These are phyloP conservation scores for Catunica adiposa DNA, from an alignment of 2,329 filamentous ascomycete species.

Conservation along the genomic window DNA sequence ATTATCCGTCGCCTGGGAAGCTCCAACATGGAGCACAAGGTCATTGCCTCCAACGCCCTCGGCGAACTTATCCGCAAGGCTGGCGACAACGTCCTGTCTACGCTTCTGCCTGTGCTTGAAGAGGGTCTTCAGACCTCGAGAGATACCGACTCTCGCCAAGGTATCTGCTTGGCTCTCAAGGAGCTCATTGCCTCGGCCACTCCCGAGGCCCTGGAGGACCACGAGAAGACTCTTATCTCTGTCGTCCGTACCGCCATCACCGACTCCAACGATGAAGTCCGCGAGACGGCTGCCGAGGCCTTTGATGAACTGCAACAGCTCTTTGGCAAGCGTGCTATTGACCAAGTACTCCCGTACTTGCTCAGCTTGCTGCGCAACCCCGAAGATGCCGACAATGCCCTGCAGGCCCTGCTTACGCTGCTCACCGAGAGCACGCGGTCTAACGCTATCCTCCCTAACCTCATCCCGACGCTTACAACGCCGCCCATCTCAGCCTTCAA, in stretches of 20 bases:
- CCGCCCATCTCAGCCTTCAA: slow-evolving; percentile 90
- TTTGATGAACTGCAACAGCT: slow-evolving; percentile 92
- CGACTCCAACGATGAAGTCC: slow-evolving; percentile 74
- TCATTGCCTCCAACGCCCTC: slow-evolving; percentile 92
- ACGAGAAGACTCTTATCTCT: slow-evolving; percentile 87
- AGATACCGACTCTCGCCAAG: slow-evolving; percentile 85
- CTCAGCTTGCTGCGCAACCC: slow-evolving; percentile 78
- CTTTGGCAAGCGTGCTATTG: slow-evolving; percentile 82
- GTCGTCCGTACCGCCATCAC: slow-evolving; percentile 86
- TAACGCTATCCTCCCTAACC: slow-evolving; percentile 90
- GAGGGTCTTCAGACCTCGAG: slow-evolving; percentile 76
- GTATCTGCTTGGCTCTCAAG: slow-evolving; percentile 88
- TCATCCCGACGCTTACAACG: slow-evolving; percentile 81
- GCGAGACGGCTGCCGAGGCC: slow-evolving; percentile 90
- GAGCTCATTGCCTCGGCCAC: slow-evolving; percentile 85
- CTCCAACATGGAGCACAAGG: slow-evolving; percentile 95
- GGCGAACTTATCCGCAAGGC: slow-evolving; percentile 95
- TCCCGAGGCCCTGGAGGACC: slow-evolving; percentile 75
- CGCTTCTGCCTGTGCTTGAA: slow-evolving; percentile 76
- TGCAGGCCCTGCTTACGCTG: slow-evolving; percentile 81
- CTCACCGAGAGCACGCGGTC: slow-evolving; percentile 86
- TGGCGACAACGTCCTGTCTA: slow-evolving; percentile 80
- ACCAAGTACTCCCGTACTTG: slow-evolving; percentile 85
- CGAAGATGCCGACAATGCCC: slow-evolving; percentile 74
- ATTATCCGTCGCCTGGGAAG: slow-evolving; percentile 88